Conservation (phyloP, 2,329 filamentous ascomycete species). For the Bipolaris victoriae region DNA sequence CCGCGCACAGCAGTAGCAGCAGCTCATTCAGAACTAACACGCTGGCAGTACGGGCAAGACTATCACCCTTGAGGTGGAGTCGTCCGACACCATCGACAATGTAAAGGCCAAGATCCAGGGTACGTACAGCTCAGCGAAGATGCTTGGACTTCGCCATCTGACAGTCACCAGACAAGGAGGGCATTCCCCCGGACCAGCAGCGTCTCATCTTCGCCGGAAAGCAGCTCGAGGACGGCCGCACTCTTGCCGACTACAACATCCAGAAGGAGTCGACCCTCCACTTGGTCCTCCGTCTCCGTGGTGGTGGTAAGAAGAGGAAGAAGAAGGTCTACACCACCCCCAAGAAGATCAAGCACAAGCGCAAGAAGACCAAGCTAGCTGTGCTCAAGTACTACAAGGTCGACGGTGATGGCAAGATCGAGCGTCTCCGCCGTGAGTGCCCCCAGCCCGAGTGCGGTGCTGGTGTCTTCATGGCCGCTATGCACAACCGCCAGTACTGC, state of each 20-base stretch:
- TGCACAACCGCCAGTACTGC: conserved; percentile 99
- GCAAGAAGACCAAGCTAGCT: conserved; percentile 99
- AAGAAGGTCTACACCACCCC: conserved; percentile 99
- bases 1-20: not conserved
- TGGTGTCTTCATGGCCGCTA: conserved; percentile 99
- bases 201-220: conserved; percentile 99
- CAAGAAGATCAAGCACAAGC: conserved; percentile 99
- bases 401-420: conserved; percentile 99
- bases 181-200: conserved; percentile 98
- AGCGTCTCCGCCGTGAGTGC: conserved; percentile 98
- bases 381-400: conserved; percentile 99
- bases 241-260: conserved; percentile 99
- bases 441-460: conserved; percentile 86
- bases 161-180: conserved; percentile 88
- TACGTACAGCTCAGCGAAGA: conserved; percentile 44
- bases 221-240: conserved; percentile 99
- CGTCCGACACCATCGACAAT: conserved; percentile 99
- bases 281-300: conserved; percentile 96
- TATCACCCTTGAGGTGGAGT: conserved; percentile 99
- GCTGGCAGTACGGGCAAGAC: conserved; percentile 87
- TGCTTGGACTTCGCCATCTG: conserved; percentile 17
- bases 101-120: conserved; percentile 96
- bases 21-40: conserved; percentile 22
- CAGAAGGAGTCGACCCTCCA: conserved; percentile 99
- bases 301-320: conserved; percentile 96